Conservation (phyloP, 192 early-diverging fungal species). For the Backusella psychrophila region DNA sequence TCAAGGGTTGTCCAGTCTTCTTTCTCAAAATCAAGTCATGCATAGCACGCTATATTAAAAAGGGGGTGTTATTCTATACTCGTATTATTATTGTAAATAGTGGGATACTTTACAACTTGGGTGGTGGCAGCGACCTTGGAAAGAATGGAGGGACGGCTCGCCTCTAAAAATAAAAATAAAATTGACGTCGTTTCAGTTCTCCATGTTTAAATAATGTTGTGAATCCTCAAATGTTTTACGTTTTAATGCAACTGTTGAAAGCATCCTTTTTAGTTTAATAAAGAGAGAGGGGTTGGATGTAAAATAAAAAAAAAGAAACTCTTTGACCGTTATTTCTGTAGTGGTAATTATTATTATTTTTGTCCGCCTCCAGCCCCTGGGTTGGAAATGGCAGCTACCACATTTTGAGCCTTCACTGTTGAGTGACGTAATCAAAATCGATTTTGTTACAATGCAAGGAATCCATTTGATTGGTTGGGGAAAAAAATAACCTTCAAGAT, state of each 20-base stretch:
- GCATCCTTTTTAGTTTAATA: neutral
- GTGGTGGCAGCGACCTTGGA: neutral
- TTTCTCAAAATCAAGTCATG: conserved; percentile 56
- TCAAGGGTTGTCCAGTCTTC: conserved; percentile 54
- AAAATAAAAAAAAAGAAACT: neutral
- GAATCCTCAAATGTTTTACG: neutral
- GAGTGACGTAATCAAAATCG: too few relatives aligned
- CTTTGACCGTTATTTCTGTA: too few relatives aligned
- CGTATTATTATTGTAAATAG: neutral
- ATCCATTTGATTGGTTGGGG: too few relatives aligned
- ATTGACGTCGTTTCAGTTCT: neutral
- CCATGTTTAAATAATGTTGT: neutral
- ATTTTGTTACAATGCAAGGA: too few relatives aligned
- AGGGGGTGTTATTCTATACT: neutral
- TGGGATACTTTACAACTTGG: conserved; percentile 1
- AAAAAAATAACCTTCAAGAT: too few relatives aligned
- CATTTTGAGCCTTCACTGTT: too few relatives aligned
- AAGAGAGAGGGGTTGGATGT: neutral
- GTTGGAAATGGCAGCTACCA: too few relatives aligned
- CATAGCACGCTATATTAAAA: conserved; percentile 22
- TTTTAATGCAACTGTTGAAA: conserved; percentile 15
- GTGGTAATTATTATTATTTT: too few relatives aligned
- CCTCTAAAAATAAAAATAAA: neutral
- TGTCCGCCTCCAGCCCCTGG: too few relatives aligned
- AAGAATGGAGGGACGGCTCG: neutral